These are phyloP conservation scores for Mycena sanguinolenta DNA, from an alignment of 768 basidiomycete species.

Conservation along the genomic window DNA sequence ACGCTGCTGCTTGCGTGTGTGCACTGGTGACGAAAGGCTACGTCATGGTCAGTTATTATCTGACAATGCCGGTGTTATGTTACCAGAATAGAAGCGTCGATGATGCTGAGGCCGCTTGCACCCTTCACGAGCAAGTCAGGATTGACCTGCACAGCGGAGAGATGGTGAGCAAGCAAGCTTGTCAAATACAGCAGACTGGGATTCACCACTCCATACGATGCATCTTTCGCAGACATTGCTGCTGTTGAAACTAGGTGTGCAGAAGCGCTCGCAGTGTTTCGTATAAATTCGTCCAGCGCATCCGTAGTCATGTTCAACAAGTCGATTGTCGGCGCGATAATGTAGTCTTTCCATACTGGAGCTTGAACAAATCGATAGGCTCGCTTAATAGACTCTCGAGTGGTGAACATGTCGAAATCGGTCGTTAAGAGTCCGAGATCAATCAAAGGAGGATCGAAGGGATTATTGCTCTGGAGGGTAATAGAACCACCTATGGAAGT, in stretches of 20 bases:
- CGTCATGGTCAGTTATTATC: background rate
- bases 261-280: slow-evolving; percentile 36
- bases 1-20: background rate
- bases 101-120: background rate
- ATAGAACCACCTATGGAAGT: background rate
- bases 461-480: background rate
- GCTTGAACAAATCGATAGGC: background rate
- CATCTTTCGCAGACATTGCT: slow-evolving; percentile 26
- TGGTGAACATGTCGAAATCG: background rate
- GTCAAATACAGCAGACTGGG: slow-evolving; percentile 25
- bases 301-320: slow-evolving; percentile 1
- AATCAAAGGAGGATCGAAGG: slow-evolving; percentile 23
- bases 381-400: background rate
- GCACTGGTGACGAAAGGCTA: background rate
- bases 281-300: slow-evolving; percentile 36
- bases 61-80: background rate
- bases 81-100: background rate
- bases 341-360: background rate
- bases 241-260: slow-evolving; percentile 13
- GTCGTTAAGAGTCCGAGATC: slow-evolving; percentile 5
- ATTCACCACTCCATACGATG: slow-evolving; percentile 47
- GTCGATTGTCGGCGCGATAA: background rate
- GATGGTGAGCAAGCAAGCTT: background rate
- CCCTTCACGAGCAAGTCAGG: background rate
- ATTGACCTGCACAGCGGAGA: background rate